Conservation (phyloP, 805 yeast species). For the Lachancea waltii region DNA sequence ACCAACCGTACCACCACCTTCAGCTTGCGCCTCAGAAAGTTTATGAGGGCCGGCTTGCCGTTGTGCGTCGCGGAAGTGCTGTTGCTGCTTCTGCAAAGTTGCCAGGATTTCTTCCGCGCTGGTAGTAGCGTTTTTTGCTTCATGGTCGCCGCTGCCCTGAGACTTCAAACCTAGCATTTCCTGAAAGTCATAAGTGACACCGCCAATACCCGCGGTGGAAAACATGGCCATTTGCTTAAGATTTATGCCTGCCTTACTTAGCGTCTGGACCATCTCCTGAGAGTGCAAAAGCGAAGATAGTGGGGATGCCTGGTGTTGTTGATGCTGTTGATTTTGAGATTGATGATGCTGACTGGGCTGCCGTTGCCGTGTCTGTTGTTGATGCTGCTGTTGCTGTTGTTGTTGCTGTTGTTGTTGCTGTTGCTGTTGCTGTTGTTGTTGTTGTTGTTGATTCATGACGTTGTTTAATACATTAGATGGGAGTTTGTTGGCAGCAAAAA, state of each 20-base stretch:
- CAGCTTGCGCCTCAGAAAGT: neutral
- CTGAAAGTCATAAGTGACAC: conserved; percentile 29
- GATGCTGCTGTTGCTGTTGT: conserved; percentile 19
- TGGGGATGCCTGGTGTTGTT: conserved; percentile 8
- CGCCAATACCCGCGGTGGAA: conserved; percentile 29
- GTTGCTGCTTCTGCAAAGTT: conserved; percentile 22
- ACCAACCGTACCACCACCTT: neutral
- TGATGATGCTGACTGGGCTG: conserved; percentile 11
- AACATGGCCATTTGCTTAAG: conserved; percentile 23
- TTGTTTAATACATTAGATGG: conserved; percentile 10
- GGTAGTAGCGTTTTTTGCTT: conserved; percentile 20
- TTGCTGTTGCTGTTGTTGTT: conserved; percentile 15
- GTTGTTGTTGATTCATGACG: conserved; percentile 14
- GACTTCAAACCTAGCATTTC: conserved; percentile 21
- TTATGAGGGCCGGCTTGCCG: neutral
- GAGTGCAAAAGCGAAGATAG: conserved; percentile 6
- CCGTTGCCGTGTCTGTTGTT: conserved; percentile 23
- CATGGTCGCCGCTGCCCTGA: conserved; percentile 15
- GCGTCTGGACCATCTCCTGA: conserved; percentile 18
- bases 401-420: conserved; percentile 22
- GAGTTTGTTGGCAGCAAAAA: conserved; percentile 20
- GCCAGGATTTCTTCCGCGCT: conserved; percentile 29
- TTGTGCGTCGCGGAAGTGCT: conserved; percentile 1
- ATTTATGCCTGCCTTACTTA: conserved; percentile 19
- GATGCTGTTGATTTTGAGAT: conserved; percentile 9